Evolutionary conservation across 208 protist genomes (phyloP).

Genomic region (Leishmania arabica): DNA sequence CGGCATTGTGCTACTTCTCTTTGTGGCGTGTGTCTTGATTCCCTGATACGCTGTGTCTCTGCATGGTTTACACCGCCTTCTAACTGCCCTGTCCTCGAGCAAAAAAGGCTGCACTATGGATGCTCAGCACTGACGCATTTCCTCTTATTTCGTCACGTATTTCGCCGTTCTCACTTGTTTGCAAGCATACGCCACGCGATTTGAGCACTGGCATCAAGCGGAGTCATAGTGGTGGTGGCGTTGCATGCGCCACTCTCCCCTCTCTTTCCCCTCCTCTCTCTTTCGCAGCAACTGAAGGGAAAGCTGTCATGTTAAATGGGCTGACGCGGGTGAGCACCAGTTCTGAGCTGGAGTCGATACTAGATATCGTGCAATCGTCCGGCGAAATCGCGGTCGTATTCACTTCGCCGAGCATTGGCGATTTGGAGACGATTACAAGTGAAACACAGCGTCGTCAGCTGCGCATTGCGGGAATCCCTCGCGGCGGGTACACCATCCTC

Average conservation of each 20-base stretch:
- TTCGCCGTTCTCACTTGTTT: neutral
- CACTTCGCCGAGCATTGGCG: slow-evolving; percentile 45
- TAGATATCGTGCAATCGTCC: slow-evolving; percentile 55
- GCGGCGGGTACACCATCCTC: slow-evolving; percentile 69
- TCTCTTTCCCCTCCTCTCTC: neutral
- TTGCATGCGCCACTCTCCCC: neutral
- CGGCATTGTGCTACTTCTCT: neutral
- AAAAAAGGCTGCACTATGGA: neutral
- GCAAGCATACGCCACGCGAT: neutral
- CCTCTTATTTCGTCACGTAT: neutral
- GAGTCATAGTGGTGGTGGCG: neutral
- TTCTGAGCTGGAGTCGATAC: slow-evolving; percentile 24
- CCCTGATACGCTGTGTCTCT: neutral
- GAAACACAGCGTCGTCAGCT: slow-evolving; percentile 59
- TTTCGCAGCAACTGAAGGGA: neutral
- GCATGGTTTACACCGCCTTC: neutral
- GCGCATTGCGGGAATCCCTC: slow-evolving; percentile 71
- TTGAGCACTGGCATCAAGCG: neutral
- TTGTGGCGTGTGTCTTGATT: neutral
- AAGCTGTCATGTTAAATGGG: slow-evolving; percentile 12
- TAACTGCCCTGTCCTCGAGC: neutral
- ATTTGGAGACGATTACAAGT: slow-evolving; percentile 70
- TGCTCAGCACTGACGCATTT: neutral
- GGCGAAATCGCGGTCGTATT: slow-evolving; percentile 71
- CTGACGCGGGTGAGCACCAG: slow-evolving; percentile 18